phyloP scores from a whole-genome alignment of 768 basidiomycete species.

The Suillus luteus region DNA sequence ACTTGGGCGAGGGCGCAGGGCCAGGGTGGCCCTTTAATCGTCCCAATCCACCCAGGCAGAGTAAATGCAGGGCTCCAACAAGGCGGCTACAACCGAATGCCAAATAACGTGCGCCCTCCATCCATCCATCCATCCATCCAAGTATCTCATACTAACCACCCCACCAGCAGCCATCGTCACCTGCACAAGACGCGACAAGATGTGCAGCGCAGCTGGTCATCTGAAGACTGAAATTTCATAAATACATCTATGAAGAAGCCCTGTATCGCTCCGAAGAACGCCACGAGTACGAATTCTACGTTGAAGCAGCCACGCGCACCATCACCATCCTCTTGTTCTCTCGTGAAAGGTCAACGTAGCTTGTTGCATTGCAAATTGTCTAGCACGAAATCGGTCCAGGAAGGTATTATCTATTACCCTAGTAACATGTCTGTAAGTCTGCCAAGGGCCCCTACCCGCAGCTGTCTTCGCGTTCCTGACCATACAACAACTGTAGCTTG shows the following conservation, averaged over 20 bases:
- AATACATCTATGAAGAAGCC: constrained; percentile 96
- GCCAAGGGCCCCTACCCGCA: neutral
- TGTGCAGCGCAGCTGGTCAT: constrained; percentile 93
- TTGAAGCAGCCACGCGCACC: constrained; percentile 92
- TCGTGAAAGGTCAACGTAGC: too few species aligned
- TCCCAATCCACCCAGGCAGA: constrained; percentile 49
- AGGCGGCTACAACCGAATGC: constrained; percentile 90
- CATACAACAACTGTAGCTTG: neutral
- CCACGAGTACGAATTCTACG: constrained; percentile 98
- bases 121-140: neutral
- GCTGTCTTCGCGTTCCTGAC: neutral
- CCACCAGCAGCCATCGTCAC: constrained; percentile 79
- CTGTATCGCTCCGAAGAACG: constrained; percentile 95
- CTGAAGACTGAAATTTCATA: constrained; percentile 93
- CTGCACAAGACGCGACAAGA: constrained; percentile 94
- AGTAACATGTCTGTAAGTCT: too few species aligned
- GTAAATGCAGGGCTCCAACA: constrained; percentile 71
- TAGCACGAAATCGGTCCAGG: too few species aligned
- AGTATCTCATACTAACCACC: constrained; percentile 8
- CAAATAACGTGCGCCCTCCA: constrained; percentile 61
- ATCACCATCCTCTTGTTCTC: constrained; percentile 53
- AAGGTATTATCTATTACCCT: too few species aligned
- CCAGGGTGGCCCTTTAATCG: constrained; percentile 36
- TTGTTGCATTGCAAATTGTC: too few species aligned
- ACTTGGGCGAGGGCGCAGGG: constrained; percentile 55